Conservation (phyloP, 768 basidiomycete species). For the Filobasidium wieringae region DNA sequence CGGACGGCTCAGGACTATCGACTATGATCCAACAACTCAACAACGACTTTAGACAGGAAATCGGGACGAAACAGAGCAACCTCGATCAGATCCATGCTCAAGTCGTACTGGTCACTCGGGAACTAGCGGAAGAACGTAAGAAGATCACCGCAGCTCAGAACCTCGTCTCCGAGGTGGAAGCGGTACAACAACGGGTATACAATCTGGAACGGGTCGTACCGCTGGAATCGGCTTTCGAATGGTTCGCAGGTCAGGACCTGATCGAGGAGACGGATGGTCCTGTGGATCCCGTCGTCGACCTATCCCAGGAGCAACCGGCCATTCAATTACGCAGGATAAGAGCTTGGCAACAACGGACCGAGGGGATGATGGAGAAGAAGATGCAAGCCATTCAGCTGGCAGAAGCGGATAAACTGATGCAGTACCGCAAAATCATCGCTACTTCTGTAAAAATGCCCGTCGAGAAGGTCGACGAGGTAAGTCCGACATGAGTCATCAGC, state of each 20-base stretch:
- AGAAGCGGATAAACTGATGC: slow-evolving; percentile 76
- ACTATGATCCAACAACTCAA: slow-evolving; percentile 68
- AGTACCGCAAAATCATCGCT: slow-evolving; percentile 83
- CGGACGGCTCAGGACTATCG: slow-evolving; percentile 57
- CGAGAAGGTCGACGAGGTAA: slow-evolving; percentile 80
- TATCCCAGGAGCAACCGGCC: background rate
- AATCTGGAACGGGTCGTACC: slow-evolving; percentile 63
- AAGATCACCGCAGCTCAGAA: slow-evolving; percentile 66
- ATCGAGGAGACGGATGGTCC: background rate
- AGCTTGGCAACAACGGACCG: slow-evolving; percentile 70
- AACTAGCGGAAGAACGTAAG: slow-evolving; percentile 78
- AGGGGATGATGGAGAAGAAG: slow-evolving; percentile 59
- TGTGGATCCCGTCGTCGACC: background rate
- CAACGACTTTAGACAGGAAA: slow-evolving; percentile 66
- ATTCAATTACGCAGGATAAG: slow-evolving; percentile 55
- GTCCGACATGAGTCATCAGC: slow-evolving; percentile 37
- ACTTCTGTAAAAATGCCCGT: slow-evolving; percentile 74
- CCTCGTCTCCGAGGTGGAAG: slow-evolving; percentile 65
- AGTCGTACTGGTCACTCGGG: slow-evolving; percentile 75
- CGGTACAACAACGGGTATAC: slow-evolving; percentile 62
- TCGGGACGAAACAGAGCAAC: slow-evolving; percentile 71
- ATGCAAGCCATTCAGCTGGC: slow-evolving; percentile 61
- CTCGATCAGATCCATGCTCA: slow-evolving; percentile 80
- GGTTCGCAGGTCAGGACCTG: background rate
- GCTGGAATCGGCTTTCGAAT: background rate